Evolutionary conservation across 2,329 filamentous ascomycete genomes (phyloP).

Genomic region (Diaporthe citrichinensis): DNA sequence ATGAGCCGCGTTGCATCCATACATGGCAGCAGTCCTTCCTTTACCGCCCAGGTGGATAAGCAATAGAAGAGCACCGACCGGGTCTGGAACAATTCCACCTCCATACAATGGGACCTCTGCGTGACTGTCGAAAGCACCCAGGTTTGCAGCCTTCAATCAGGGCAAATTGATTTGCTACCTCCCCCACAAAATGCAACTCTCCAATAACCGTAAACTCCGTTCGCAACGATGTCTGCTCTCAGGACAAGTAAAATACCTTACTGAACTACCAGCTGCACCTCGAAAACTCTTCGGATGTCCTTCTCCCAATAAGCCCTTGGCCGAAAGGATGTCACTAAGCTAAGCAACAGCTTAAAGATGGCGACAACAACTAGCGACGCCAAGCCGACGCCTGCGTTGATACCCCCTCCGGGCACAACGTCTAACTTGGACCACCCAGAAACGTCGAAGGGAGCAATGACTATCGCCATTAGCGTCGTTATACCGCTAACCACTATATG

Average conservation of each 20-base stretch:
- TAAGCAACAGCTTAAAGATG: slow-evolving; percentile 3
- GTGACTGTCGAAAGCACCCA: background rate
- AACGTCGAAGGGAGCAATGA: slow-evolving; percentile 8
- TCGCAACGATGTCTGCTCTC: background rate
- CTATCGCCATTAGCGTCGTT: background rate
- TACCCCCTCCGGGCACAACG: background rate
- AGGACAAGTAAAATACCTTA: background rate
- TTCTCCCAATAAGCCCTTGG: background rate
- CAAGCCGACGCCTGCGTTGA: slow-evolving; percentile 3
- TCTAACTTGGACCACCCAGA: background rate
- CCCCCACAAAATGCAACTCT: background rate
- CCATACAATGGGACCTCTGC: background rate
- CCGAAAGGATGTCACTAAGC: background rate
- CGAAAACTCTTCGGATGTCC: background rate
- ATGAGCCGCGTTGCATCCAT: background rate
- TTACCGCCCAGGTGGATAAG: background rate
- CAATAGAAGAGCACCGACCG: background rate
- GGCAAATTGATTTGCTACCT: background rate
- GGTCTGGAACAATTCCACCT: background rate
- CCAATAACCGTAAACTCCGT: background rate
- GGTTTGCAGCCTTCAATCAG: background rate
- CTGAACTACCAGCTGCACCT: background rate
- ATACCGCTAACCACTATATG: slow-evolving; percentile 7
- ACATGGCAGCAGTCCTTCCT: background rate
- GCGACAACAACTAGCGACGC: background rate